These are phyloP conservation scores for Macroventuria anomochaeta DNA, from an alignment of 2,329 filamentous ascomycete species.

Conservation along the genomic window DNA sequence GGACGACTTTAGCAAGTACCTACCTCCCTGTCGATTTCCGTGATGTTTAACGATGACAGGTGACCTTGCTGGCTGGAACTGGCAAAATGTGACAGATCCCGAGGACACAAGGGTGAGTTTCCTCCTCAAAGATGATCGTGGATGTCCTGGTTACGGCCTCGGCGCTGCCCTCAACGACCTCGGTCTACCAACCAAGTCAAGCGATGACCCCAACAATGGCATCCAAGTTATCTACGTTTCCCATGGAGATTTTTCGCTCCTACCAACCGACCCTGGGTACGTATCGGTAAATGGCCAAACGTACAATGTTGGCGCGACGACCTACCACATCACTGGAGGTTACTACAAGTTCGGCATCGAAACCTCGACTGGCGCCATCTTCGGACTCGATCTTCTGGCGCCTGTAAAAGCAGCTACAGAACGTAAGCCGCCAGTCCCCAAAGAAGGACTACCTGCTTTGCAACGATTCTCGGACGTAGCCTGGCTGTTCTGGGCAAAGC, in stretches of 20 bases:
- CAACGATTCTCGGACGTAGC: neutral
- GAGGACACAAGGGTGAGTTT: neutral
- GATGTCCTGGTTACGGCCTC: neutral
- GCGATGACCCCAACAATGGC: neutral
- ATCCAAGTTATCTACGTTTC: neutral
- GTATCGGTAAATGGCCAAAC: too few relatives aligned
- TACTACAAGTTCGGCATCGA: slow-evolving; percentile 20
- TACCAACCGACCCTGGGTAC: neutral
- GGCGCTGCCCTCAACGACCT: neutral
- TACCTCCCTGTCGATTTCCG: too few relatives aligned
- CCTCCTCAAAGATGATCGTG: neutral
- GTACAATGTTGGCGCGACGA: neutral
- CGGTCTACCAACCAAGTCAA: neutral
- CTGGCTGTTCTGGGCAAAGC: neutral
- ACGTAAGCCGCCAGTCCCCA: neutral
- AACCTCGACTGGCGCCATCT: slow-evolving; percentile 6
- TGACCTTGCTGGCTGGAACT: neutral
- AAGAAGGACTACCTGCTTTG: neutral
- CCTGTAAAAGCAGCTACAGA: neutral
- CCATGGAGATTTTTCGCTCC: neutral
- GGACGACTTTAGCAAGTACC: neutral
- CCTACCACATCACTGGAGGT: slow-evolving; percentile 3
- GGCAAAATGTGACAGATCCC: neutral
- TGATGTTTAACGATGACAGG: neutral
- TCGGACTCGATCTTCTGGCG: slow-evolving; percentile 6